A percentile compares a stretch with the other conserved stretches of the same genome.
phyloP scores from a whole-genome alignment of 306 rosid genomes.

The Gastrolobium villosum region DNA sequence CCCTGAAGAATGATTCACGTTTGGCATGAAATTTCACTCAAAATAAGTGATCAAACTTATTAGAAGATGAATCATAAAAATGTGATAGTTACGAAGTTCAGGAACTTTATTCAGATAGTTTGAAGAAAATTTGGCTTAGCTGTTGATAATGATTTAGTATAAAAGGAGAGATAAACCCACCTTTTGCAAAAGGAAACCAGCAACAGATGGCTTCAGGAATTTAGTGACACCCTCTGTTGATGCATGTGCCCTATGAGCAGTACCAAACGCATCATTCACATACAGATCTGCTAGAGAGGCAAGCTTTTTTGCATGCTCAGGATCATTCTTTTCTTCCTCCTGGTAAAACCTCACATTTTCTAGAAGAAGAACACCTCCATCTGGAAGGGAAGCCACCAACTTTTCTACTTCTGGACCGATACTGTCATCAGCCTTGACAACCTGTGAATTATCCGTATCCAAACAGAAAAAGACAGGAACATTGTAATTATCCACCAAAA shows the following conservation, averaged over 20 bases:
- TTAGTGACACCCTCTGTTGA: slow-evolving; percentile 99
- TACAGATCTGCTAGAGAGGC: slow-evolving; percentile 91
- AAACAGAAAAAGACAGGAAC: slow-evolving; percentile 35
- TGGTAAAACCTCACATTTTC: slow-evolving; percentile 98
- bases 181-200: slow-evolving; percentile 99
- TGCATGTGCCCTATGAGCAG: slow-evolving; percentile 99
- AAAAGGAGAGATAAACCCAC: slow-evolving; percentile 51
- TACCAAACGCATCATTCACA: slow-evolving; percentile 98
- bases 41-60: slow-evolving; percentile 10
- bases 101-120: slow-evolving; percentile 15
- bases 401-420: slow-evolving; percentile 96
- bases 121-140: slow-evolving; percentile 11
- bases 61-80: slow-evolving; percentile 14
- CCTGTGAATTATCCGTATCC: slow-evolving; percentile 58
- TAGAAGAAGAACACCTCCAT: slow-evolving; percentile 92
- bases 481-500: slow-evolving; percentile 36
- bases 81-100: background rate
- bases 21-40: slow-evolving; percentile 32
- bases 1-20: slow-evolving; percentile 14
- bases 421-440: slow-evolving; percentile 91
- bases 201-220: slow-evolving; percentile 94
- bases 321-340: slow-evolving; percentile 98
- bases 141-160: background rate
- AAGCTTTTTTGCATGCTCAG: slow-evolving; percentile 95
- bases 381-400: slow-evolving; percentile 85